Evolutionary conservation across 1,284 basidiomycete species (phyloP), one percentile per base, ranked within the genome.

Genomic region (Tylopilus sp.): DNA sequence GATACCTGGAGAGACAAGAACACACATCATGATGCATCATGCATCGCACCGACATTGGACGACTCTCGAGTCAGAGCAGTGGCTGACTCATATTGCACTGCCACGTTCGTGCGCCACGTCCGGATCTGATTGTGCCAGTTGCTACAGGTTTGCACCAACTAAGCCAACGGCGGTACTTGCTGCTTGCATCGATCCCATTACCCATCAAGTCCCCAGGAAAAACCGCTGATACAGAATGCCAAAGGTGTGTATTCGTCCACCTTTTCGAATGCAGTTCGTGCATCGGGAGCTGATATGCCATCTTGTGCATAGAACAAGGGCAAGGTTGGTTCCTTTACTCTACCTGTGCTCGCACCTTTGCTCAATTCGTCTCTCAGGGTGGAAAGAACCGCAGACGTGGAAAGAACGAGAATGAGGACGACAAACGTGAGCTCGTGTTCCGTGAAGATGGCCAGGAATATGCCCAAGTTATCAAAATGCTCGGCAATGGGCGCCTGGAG

Each of bases 371-470:
- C 36, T 64, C 56, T 71, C 72, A 99, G 95, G 97, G 98, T 81
- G 98, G 98, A 71, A 99, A 99, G 88, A 99, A 99, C 86, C 91
- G 98, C 83, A 90, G 97, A 88, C 90, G 97, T 85, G 97, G 97
- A 89, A 99, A 99, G 91, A 99, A 99, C 85, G 97, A 99, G 84
- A 97, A 96, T 83, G 96, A 98, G 70, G 94, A 94, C 71, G 96
- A 98, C 85, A 99, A 99, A 88, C 94, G 98, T 75, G 98, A 99
- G 82, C 90, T 99, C 58, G 96, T 99, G 58, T 99, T 99, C 89
- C 95, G 96, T 77, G 97, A 99, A 81, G 98, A 99, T 77, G 97
- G 97, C 19, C 98, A 99, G 83, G 97, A 99, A 81, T 99, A 99
- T 81, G 98, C 97, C 26, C 98, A 99, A 81, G 98, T 99, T 53